phyloP scores from a whole-genome alignment of 225 moss, liverwort and hornwort species.

The Polytrichum commune region DNA sequence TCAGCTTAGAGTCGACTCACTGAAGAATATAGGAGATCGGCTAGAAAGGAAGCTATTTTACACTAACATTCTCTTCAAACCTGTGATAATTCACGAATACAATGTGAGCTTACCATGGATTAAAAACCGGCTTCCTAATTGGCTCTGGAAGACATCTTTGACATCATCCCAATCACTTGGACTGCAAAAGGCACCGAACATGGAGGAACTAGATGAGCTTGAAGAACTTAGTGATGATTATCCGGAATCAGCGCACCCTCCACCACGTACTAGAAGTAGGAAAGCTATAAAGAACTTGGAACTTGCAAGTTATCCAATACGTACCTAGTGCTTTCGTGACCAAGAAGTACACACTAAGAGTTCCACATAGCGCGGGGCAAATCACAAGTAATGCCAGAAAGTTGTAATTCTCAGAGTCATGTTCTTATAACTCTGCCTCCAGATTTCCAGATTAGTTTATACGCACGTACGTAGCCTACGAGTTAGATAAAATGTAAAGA shows the following conservation, averaged over 20 bases:
- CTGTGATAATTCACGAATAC: not conserved
- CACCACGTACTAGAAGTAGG: no score
- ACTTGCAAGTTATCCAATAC: no score
- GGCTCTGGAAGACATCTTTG: slow-evolving; percentile 59
- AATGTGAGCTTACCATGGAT: slow-evolving; percentile 58
- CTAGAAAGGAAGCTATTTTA: not conserved
- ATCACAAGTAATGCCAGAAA: no score
- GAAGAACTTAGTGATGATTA: not conserved
- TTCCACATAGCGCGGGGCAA: no score
- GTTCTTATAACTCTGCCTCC: not conserved
- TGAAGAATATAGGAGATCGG: not conserved
- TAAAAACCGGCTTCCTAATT: slow-evolving; percentile 65
- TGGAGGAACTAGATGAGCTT: not conserved
- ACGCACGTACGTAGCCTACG: not conserved
- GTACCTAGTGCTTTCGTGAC: no score
- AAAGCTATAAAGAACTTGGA: no score
- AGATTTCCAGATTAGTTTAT: not conserved
- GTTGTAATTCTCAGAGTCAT: no score
- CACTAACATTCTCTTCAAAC: not conserved
- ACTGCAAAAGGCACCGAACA: slow-evolving; percentile 28
- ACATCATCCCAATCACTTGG: slow-evolving; percentile 90
- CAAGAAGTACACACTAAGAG: no score
- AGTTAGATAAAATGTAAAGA: slow-evolving; percentile 3
- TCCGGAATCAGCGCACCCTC: not conserved
- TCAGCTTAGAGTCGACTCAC: not conserved